These are phyloP conservation scores for Cladophialophora bantiana DNA, from an alignment of 2,329 filamentous ascomycete species.

Conservation along the genomic window DNA sequence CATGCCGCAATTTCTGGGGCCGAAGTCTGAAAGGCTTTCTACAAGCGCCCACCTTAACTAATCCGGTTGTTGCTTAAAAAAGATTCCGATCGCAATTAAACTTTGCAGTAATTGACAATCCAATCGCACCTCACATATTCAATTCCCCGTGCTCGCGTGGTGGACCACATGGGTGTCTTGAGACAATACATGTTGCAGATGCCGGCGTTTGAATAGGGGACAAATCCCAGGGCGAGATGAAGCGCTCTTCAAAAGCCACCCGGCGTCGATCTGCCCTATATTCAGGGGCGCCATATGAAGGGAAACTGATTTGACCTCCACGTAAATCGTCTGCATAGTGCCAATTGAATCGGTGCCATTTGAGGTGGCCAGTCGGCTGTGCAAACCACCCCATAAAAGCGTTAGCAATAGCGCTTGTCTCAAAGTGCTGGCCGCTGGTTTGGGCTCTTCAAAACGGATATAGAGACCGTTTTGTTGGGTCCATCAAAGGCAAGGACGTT, in stretches of 20 bases:
- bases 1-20: constrained; percentile 20
- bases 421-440: not conserved
- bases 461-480: not conserved
- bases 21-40: not conserved
- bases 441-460: not conserved
- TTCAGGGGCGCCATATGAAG: not conserved
- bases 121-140: not conserved
- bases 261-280: constrained; percentile 6
- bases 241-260: constrained; percentile 20
- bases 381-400: not conserved
- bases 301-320: constrained; percentile 3
- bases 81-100: not conserved
- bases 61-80: constrained; percentile 4
- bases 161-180: constrained; percentile 8
- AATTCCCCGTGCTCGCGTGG: not conserved
- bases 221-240: constrained; percentile 14
- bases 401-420: not conserved
- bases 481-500: not conserved
- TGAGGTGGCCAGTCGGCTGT: not conserved
- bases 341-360: not conserved
- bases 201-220: constrained; percentile 12
- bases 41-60: constrained; percentile 12
- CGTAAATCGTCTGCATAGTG: not conserved
- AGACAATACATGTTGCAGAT: constrained; percentile 5
- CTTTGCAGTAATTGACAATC: not conserved